Base-by-base conservation (phyloP, 2,329 filamentous ascomycete genomes). In the Neonectria ditissima region DNA sequence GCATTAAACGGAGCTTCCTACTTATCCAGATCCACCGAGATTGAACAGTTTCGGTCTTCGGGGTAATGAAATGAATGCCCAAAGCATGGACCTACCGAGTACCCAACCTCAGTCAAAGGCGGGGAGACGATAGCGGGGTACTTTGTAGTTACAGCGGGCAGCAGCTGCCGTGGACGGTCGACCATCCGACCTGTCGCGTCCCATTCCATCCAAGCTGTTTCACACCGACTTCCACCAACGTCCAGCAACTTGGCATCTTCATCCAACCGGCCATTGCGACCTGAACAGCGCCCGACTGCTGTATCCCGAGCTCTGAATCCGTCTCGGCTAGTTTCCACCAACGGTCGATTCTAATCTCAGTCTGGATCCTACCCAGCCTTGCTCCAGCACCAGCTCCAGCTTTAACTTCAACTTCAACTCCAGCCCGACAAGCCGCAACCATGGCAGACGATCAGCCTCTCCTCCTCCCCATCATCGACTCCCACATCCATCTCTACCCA, bases 401-500 rank as follows among this genome's bases (percentile, higher is more conserved):
- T 16, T 48, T n/a, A 14, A 51, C 22, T 20, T 9, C 50, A 28
- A 47, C 24, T 20, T 24, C 44, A 20, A 57, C 37, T 28, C 24
- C 30, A 26, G 24, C 24, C 39, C 45, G 37, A 47, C 41, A 41
- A n/a, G 32, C 45, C 58, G 59, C 62, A 59, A 75, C 59, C 66
- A 80, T 79, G 78, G 72, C 80, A 61, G 75, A 82, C 62, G 68
- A 77, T 22, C 75, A 78, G 69, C 74, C n/a, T n/a, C n/a, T 80
- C 71, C 62, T 80, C 72, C 80, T 85, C 77, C 87, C 84, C 73
- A 90, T 97, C 75, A 88, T 97, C 78, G 94, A 97, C 82, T 91
- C 93, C 41, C 95, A 97, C 83, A 91, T 97, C 79, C 94, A 97
- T 81, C 89, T 97, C 74, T 97, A 89, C 83, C 92, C 93, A 47